These are phyloP conservation scores for Singerocomus inundabilis DNA, from an alignment of 1,284 basidiomycete species.

Conservation along the genomic window DNA sequence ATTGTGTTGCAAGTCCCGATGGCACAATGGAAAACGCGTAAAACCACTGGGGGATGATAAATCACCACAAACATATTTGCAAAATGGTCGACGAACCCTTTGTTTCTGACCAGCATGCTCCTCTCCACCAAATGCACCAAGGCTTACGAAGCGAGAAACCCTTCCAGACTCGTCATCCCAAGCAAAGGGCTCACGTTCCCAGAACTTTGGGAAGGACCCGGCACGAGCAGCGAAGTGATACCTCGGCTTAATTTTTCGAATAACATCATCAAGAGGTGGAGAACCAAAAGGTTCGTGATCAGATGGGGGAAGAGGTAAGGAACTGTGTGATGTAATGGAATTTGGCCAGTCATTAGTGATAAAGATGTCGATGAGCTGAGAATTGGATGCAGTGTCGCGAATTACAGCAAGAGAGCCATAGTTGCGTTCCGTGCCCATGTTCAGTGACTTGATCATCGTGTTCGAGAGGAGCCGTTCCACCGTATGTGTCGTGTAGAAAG, in stretches of 20 bases:
- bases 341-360: conserved; percentile 81
- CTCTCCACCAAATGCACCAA: conserved; percentile 82
- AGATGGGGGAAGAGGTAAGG: conserved; percentile 46
- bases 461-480: conserved; percentile 72
- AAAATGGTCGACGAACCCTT: conserved; percentile 51
- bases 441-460: conserved; percentile 50
- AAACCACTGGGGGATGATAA: conserved; percentile 57
- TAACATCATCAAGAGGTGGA: conserved; percentile 65
- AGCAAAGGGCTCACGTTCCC: conserved; percentile 88
- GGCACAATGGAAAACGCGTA: conserved; percentile 71
- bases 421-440: conserved; percentile 36
- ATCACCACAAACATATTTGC: background rate
- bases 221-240: conserved; percentile 76
- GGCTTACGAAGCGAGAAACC: conserved; percentile 75
- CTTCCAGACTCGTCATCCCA: conserved; percentile 76
- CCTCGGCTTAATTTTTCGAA: conserved; percentile 64
- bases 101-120: conserved; percentile 65
- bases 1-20: conserved; percentile 36
- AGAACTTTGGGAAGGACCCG: conserved; percentile 66
- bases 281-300: conserved; percentile 47
- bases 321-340: conserved; percentile 64
- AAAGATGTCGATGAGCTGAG: conserved; percentile 78
- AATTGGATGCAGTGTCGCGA: conserved; percentile 53
- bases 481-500: conserved; percentile 68
- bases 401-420: conserved; percentile 72